Evolutionary conservation across 83 land plant species (phyloP).

Genomic region (Isoetes engelmannii): DNA sequence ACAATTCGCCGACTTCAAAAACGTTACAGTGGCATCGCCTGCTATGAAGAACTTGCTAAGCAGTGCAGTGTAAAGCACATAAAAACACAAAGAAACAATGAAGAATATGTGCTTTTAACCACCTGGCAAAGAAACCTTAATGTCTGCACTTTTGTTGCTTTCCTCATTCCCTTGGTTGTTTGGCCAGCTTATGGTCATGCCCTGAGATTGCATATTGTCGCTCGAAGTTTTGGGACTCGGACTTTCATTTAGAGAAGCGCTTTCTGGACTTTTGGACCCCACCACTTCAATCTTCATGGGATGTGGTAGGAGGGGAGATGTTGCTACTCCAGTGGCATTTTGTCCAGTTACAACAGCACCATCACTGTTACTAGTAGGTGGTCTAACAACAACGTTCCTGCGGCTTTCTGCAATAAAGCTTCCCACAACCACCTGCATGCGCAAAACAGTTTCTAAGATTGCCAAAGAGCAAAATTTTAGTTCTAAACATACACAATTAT

Average conservation of each 20-base stretch:
- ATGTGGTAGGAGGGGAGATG: not conserved
- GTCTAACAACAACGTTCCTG: not conserved
- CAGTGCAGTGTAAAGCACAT: too few species aligned
- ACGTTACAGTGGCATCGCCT: too few species aligned
- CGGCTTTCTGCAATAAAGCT: slow-evolving; percentile 40
- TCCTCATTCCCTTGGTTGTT: too few species aligned
- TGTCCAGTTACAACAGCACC: not conserved
- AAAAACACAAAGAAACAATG: too few species aligned
- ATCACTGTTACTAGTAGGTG: not conserved
- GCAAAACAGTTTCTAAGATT: not conserved
- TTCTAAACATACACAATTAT: not conserved
- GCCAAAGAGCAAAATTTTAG: not conserved
- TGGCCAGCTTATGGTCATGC: too few species aligned
- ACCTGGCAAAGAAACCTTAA: too few species aligned
- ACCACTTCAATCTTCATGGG: not conserved
- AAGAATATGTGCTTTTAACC: too few species aligned
- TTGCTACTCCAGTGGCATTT: not conserved
- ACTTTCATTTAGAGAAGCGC: not conserved
- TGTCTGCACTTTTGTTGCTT: too few species aligned
- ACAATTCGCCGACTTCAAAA: too few species aligned
- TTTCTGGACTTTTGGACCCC: slow-evolving; percentile 1
- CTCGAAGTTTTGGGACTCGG: too few species aligned
- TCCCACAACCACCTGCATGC: slow-evolving; percentile 48
- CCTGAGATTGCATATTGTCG: too few species aligned
- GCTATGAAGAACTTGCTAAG: too few species aligned